Base-by-base conservation (phyloP, 345 rosid genomes). In the Gossypium rotundifolium region DNA sequence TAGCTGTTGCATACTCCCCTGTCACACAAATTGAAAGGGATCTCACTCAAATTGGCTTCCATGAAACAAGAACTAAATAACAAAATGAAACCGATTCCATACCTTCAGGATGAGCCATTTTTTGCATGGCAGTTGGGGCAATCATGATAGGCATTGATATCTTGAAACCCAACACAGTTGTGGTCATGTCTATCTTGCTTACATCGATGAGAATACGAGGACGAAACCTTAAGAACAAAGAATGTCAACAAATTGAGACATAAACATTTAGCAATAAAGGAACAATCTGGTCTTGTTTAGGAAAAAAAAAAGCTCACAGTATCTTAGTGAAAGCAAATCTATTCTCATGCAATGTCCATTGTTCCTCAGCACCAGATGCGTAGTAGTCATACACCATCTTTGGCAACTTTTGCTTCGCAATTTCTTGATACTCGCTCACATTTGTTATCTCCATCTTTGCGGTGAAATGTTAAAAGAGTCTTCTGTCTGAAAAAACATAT, bases 21-120 rank as follows among this genome's bases (percentile, higher is more conserved):
- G 89, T 29, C 74, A 82, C 74, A 82, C 4, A 58, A 63, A 71
- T 61, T 22, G 55, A 77, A 74, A 33, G 40, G 60, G 11, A 65
- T 45, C n/a, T 42, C 62, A 61, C 40, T 66, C 33, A 2, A 22
- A 66, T 20, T 22, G 18, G n/a, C 8, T 23, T 66, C 53, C 70
- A 2, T 48, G 58, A 68, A 49, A 68, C 57, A 23, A 33, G 40
- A 33, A 33, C 40, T 33, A 33, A 33, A 33, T 0, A 33, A 33
- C 2, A 33, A 33, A 33, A 46, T 1, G 4, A 46, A 23, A 3
- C 54, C 2, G 42, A 18, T 20, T 3, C 10, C 64, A 22, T 77
- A 88, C 97, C 97, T 76, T 90, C 95, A 7, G 95, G 97, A 75
- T 92, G 97, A 80, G 97, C 97, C 97, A 92, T 92, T 82, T 92